Percentiles rank a stretch among this genome's conserved stretches.
phyloP scores from a whole-genome alignment of 805 yeast species.

The Starmerella powellii region DNA sequence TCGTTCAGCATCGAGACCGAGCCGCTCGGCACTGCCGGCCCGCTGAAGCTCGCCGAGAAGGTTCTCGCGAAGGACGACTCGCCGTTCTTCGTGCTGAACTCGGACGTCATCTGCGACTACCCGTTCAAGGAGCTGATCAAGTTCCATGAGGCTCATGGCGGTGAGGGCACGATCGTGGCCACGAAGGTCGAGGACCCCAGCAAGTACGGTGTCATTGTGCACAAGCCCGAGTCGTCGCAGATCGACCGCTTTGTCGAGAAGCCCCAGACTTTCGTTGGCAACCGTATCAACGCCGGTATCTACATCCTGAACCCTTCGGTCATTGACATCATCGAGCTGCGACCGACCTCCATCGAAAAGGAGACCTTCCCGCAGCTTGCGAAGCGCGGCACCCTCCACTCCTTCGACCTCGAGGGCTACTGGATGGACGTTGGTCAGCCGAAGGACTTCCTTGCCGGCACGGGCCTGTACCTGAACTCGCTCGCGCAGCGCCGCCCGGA shows the following conservation, averaged over 20 bases:
- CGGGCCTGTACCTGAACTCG: constrained; percentile 80
- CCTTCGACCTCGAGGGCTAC: constrained; percentile 96
- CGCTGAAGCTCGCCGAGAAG: constrained; percentile 90
- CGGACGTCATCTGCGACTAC: constrained; percentile 97
- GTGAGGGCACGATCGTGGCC: constrained; percentile 96
- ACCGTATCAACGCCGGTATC: constrained; percentile 98
- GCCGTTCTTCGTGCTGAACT: constrained; percentile 95
- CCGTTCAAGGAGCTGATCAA: constrained; percentile 86
- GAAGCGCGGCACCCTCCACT: constrained; percentile 75
- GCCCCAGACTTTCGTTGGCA: constrained; percentile 98
- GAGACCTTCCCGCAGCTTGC: constrained; percentile 97
- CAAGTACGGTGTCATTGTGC: constrained; percentile 98
- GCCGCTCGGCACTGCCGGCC: constrained; percentile 99
- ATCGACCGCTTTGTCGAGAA: constrained; percentile 98
- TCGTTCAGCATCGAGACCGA: constrained; percentile 98
- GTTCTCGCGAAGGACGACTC: constrained; percentile 86
- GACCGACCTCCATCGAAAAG: constrained; percentile 98
- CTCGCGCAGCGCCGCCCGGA: constrained; percentile 69
- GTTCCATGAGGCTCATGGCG: constrained; percentile 94
- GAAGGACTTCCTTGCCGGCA: constrained; percentile 96
- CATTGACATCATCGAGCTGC: constrained; percentile 89
- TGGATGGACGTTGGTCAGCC: constrained; percentile 99
- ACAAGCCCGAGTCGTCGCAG: constrained; percentile 85
- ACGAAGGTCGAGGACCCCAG: constrained; percentile 99
- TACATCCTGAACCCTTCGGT: constrained; percentile 96